Base-by-base conservation (phyloP, 306 rosid genomes). In the Prunus mongolica region DNA sequence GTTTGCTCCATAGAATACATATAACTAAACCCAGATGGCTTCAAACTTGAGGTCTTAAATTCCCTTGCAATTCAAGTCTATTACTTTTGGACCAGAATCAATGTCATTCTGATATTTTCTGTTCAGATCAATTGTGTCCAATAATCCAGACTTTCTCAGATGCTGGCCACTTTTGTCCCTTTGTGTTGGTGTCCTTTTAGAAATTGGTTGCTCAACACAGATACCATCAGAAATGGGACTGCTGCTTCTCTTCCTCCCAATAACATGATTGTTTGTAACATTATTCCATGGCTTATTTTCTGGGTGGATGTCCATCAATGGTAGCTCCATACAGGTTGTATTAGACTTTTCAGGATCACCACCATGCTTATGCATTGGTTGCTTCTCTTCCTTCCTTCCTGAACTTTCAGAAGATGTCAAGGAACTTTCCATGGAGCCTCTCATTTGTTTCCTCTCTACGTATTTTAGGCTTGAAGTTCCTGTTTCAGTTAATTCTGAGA, bases 371-470 rank as follows among this genome's bases (percentile, higher is more conserved):
- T 81, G 80, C 69, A 78, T 72, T 32, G 78, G 77, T 19, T 65
- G 69, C 73, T 85, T 81, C 75, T 89, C 93, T 51, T 87, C 93
- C 54, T 83, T 81, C 70, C 87, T 74, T 51, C 82, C 93, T 0
- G 90, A 89, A 83, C 90, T 85, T 70, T 90, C 96, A 19, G 87
- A 89, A 61, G 97, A 96, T 47, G 98, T 92, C 52, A 96, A 85
- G 65, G 98, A 92, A 83, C 97, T 92, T 69, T 96, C 99, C 73
- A 86, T 70, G 65, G 99, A 92, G 32, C 87, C 87, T 87, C 88
- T 90, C 56, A 80, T 69, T 79, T 83, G 83, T 79, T 83, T 89
- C 79, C 85, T 80, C 16, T 87, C 82, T 0, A 69, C 79, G 62
- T 44, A 68, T 61, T 78, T 84, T 15, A 84, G 69, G 49, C 81